Evolutionary conservation across 129 eudicot genomes (phyloP), one percentile per base, ranked within the genome.

Genomic region (Helianthus tuberosus): DNA sequence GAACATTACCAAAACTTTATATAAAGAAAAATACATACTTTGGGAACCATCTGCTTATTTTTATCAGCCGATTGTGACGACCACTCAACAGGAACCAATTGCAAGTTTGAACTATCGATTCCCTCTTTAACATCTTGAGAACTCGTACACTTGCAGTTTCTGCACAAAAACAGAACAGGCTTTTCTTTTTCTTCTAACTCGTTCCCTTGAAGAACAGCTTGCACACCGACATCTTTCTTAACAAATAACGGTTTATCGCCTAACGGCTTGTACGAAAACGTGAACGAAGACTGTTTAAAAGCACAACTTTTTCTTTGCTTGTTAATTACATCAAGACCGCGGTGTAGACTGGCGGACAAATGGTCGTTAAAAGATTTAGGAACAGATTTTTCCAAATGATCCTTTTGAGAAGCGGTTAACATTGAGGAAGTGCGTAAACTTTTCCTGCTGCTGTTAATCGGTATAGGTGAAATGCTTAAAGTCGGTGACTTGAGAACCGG

Each of bases 311-410:
- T 78, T 32, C 84, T 79, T 67, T 91, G 82, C 74, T 76, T 80
- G 68, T 81, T 78, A 23, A 94, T 46, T 60, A 91, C 83, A 76
- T 94, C 96, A 52, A 94, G 91, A 47, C 99, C 99, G 64, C 85
- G 88, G 23, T 87, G 85, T 51, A 94, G 94, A 82, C 93, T 91
- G 55, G 96, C 93, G 4, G 96, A 91, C 85, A 94, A 73, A 69
- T 73, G 77, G 50, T 72, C 73, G 57, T 82, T 81, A 16, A 85
- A 80, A 54, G 86, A 81, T 60, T 77, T 78, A 9, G 76, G 57
- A 78, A 15, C 44, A 52, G 48, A 64, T 62, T 44, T 71, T 15
- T 82, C 68, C 52, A 44, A 62, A 58, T 51, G 64, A 61, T 78
- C 83, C 73, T 83, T 89, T 68, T 83, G 93, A 36, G 97, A 86